Percentiles rank a stretch among this genome's conserved stretches.
phyloP scores from a whole-genome alignment of 129 eudicot species.

The Saposhnikovia divaricata region DNA sequence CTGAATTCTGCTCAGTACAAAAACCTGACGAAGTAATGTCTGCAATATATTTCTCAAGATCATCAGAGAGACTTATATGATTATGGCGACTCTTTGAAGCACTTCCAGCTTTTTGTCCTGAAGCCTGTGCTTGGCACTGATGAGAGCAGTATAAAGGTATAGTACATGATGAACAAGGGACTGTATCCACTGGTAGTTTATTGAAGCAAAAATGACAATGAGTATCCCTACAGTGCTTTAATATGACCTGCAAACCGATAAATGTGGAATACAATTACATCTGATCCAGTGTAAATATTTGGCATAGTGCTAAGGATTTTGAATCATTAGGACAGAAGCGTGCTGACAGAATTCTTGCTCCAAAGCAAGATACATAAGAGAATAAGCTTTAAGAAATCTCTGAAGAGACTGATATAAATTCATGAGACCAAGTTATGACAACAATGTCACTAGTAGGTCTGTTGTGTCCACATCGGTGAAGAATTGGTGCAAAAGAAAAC shows the following conservation, averaged over 20 bases:
- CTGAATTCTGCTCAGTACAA: conserved; percentile 33
- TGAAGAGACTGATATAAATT: no score
- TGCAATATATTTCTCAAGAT: conserved; percentile 45
- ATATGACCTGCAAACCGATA: conserved; percentile 50
- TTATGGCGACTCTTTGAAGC: conserved; percentile 16
- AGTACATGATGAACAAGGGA: conserved; percentile 73
- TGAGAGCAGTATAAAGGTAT: conserved; percentile 71
- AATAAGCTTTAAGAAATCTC: no score
- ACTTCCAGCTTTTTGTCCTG: conserved; percentile 29
- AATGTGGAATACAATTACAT: conserved; percentile 6
- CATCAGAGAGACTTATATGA: conserved; percentile 41
- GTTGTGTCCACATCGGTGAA: no score
- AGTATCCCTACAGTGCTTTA: conserved; percentile 70
- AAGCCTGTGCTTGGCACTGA: conserved; percentile 58
- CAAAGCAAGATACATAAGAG: no score
- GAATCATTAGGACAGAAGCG: no score
- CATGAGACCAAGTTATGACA: no score
- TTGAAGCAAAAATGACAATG: conserved; percentile 85
- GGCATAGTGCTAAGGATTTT: no score
- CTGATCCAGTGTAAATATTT: conserved; percentile 3
- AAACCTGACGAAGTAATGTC: conserved; percentile 28
- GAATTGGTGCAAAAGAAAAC: no score
- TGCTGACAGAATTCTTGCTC: no score
- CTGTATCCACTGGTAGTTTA: conserved; percentile 63
- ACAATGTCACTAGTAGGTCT: no score